Evolutionary conservation across 2,329 filamentous ascomycete species (phyloP).

Genomic region (Zasmidium citrigriseum): DNA sequence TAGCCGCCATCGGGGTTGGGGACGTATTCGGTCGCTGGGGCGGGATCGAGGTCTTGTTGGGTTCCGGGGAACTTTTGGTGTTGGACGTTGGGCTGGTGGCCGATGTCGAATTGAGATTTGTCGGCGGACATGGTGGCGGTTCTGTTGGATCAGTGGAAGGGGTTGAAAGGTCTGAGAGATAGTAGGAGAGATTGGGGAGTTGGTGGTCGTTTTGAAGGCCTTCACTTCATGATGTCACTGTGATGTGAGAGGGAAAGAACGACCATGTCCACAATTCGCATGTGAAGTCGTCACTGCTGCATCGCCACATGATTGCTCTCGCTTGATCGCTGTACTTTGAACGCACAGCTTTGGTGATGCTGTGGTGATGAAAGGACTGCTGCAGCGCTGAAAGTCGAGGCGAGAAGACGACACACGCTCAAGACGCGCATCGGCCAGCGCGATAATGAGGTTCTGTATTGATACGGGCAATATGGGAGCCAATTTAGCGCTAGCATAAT

Average conservation of each 20-base stretch:
- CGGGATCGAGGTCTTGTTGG: conserved; percentile 57
- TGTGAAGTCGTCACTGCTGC: background rate
- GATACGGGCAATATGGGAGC: too few species aligned
- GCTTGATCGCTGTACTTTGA: background rate
- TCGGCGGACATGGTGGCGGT: conserved; percentile 25
- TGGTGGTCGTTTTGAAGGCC: background rate
- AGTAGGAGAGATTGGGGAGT: background rate
- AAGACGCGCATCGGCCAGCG: too few species aligned
- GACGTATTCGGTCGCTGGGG: conserved; percentile 64
- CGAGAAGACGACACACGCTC: too few species aligned
- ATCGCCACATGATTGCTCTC: background rate
- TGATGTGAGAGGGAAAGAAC: background rate
- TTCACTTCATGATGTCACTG: conserved; percentile 2
- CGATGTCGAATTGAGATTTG: conserved; percentile 29
- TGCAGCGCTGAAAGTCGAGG: too few species aligned
- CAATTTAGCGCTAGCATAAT: too few species aligned
- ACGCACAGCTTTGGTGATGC: background rate
- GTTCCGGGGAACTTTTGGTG: conserved; percentile 56
- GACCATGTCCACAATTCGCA: background rate
- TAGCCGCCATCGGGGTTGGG: conserved; percentile 68
- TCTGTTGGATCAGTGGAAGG: background rate
- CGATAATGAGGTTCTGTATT: too few species aligned
- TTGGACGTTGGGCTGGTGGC: conserved; percentile 39
- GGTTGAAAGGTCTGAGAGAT: background rate
- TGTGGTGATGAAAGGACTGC: background rate